Conservation (phyloP, 805 yeast genomes). For the Metschnikowia similis region DNA sequence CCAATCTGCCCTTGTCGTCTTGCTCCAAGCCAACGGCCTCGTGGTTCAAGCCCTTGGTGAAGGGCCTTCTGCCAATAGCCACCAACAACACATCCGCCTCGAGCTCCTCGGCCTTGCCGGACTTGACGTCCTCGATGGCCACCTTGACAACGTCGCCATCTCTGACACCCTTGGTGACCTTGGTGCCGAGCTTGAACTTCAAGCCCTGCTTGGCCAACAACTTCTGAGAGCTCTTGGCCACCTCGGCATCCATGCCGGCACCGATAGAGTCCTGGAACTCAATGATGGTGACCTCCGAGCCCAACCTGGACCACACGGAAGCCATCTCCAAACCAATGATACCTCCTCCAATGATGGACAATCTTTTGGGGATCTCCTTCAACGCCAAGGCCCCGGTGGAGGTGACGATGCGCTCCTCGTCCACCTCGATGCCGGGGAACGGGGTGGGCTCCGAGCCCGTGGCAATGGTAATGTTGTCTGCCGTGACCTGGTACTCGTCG, state of each 20-base stretch:
- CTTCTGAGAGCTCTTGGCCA: slow-evolving; percentile 85
- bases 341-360: slow-evolving; percentile 98
- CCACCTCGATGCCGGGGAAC: slow-evolving; percentile 95
- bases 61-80: slow-evolving; percentile 99
- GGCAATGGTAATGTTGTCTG: slow-evolving; percentile 89
- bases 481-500: slow-evolving; percentile 66
- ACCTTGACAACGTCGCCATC: slow-evolving; percentile 85
- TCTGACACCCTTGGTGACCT: slow-evolving; percentile 82
- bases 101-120: slow-evolving; percentile 70
- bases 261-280: slow-evolving; percentile 91
- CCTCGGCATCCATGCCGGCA: slow-evolving; percentile 98
- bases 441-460: slow-evolving; percentile 99
- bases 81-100: slow-evolving; percentile 93
- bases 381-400: slow-evolving; percentile 89
- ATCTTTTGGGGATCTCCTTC: slow-evolving; percentile 84
- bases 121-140: slow-evolving; percentile 84
- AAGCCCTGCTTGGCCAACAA: slow-evolving; percentile 91
- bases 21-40: slow-evolving; percentile 86
- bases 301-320: slow-evolving; percentile 93
- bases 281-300: slow-evolving; percentile 89
- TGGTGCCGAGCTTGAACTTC: slow-evolving; percentile 87
- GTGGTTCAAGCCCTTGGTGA: slow-evolving; percentile 81
- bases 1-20: slow-evolving; percentile 89
- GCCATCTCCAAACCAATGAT: slow-evolving; percentile 99
- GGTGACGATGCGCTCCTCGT: slow-evolving; percentile 94